Base-by-base conservation (phyloP, 73 alveolate species). In the Halteria grandinella region DNA sequence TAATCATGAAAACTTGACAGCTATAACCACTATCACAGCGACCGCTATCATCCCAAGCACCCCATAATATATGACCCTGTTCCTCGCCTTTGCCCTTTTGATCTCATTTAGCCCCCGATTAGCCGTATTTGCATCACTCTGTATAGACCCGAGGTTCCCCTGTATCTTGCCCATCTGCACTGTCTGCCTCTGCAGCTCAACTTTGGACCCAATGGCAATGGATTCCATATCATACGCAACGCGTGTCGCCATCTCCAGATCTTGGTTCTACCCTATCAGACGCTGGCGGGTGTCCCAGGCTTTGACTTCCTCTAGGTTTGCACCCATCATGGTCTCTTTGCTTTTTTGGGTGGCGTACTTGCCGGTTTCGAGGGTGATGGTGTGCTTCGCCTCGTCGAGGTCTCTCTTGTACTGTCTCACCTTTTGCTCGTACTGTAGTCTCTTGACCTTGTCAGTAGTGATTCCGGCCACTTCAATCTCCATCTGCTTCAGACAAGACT, bases 311-410 rank as follows among this genome's bases (percentile, higher is more conserved):
- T 66, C 80, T 6, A 66, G 52, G 45, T 66, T 21, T 18, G 80
- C 80, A 44, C 80, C 80, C 80, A 66, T 66, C 64, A 66, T 47
- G 3, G 80, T 66, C 31, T 66, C 80, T 39, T 66, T 66, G 29
- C 47, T 66, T 47, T 66, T 66, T 40, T 44, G 66, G 1, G 32
- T 43, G 12, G 47, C 47, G 37, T 66, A 66, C 28, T 53, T 41
- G 24, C 47, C 80, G 27, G 39, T 36, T 4, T 23, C 32, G 23
- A 45, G 43, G 15, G 6, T 45, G 28, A 66, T 36, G 20, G 29
- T 28, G 32, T 43, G 43, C 32, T 44, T 66, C 15, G 80, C 80
- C n/a, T 66, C 80, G 28, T 66, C 66, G 17, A 66, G 45, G 80
- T 66, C 80, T 45, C 32, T 27, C 52, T 45, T 66, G 52, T 66